Percentiles rank a stretch among this genome's conserved stretches.
phyloP scores from a whole-genome alignment of 345 rosid genomes.

The Erucastrum elatum region DNA sequence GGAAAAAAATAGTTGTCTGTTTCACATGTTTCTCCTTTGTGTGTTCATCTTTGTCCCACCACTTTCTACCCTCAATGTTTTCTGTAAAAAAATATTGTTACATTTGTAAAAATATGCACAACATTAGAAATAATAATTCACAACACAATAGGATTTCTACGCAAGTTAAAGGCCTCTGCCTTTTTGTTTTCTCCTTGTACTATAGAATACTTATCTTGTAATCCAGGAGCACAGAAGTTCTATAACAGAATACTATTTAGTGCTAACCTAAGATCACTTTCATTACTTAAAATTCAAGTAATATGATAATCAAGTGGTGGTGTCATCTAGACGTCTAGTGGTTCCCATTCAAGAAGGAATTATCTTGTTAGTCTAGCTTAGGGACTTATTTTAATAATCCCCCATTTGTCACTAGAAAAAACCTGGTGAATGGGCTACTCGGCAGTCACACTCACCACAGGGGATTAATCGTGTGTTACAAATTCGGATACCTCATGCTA shows the following conservation, averaged over 20 bases:
- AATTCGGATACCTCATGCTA: background rate
- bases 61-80: background rate
- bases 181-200: background rate
- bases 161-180: background rate
- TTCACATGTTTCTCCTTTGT: conserved; percentile 27
- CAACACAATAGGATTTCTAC: background rate
- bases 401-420: background rate
- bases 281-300: background rate
- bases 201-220: background rate
- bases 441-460: background rate
- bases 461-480: background rate
- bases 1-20: background rate
- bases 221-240: background rate
- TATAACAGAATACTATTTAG: background rate
- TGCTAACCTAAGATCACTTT: background rate
- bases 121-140: background rate
- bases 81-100: background rate
- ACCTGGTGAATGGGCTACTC: background rate
- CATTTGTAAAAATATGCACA: background rate
- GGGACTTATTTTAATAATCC: background rate
- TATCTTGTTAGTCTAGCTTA: background rate
- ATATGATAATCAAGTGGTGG: background rate
- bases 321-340: background rate
- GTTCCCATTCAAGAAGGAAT: background rate
- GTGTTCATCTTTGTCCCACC: background rate